Conservation (phyloP, 2,329 filamentous ascomycete species). For the Thielaviopsis ethacetica region DNA sequence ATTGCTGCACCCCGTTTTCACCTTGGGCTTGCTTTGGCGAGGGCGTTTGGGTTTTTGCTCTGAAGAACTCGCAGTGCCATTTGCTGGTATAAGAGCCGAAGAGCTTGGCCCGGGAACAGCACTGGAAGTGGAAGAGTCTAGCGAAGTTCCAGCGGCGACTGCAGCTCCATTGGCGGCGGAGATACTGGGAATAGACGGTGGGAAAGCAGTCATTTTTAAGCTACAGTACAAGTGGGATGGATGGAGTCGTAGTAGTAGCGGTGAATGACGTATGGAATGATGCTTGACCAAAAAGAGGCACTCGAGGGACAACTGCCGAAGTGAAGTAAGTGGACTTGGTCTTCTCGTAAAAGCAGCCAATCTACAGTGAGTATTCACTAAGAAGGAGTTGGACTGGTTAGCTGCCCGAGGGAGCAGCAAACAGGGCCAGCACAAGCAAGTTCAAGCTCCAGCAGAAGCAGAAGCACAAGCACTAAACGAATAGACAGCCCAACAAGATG, state of each 20-base stretch:
- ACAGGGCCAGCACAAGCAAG: not conserved
- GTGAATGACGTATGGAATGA: not conserved
- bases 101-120: not conserved
- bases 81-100: not conserved
- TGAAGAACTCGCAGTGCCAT: not conserved
- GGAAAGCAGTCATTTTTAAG: not conserved
- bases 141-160: not conserved
- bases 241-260: not conserved
- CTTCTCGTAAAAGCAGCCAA: not conserved
- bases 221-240: not conserved
- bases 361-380: not conserved
- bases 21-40: constrained; percentile 41
- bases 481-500: too few species aligned
- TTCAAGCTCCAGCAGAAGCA: too few species aligned
- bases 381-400: not conserved
- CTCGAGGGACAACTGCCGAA: not conserved
- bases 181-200: not conserved
- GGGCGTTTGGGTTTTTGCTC: constrained; percentile 23
- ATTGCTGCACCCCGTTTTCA: constrained; percentile 49
- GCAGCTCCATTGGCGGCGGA: not conserved
- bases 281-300: not conserved
- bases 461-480: too few species aligned
- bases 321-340: too few species aligned
- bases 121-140: not conserved
- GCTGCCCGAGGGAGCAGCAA: not conserved